Base-by-base conservation (phyloP, 129 eudicot species). In the Scalesia atractyloides region DNA sequence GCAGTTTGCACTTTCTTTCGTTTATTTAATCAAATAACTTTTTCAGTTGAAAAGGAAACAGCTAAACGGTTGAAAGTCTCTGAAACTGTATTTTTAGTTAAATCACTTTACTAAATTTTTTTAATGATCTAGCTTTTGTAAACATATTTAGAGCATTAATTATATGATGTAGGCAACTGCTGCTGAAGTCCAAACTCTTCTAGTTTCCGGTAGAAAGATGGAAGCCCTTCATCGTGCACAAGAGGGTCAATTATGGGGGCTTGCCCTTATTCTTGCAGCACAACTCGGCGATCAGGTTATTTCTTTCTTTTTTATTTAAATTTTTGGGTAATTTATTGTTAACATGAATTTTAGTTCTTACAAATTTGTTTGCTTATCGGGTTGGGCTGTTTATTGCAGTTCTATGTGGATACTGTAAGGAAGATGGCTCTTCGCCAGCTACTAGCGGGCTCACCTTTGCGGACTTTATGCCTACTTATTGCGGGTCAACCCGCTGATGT, bases 401-500 rank as follows among this genome's bases (percentile, higher is more conserved):
- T 84, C 68, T 90, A 94, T 80, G 89, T 77, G 66, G 93, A 90
- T 13, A 86, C 97, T 62, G 89, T 94, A 33, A 94, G 90, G 80
- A 89, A 86, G 68, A 90, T 94, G 97, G 99, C 97, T 69, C 83
- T 88, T 73, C 60, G 76, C 53, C 99, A 90, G 82, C 80, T 94
- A 68, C 89, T 83, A 75, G 86, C 96, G 14, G 99, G 97, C 16
- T 84, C 99, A 57, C 97, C 99, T 61, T 88, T 94, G 88, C 85
- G 99, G 75, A 94, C 99, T 13, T 78, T 94, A 82, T 94, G 97
- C 82, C 89, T 94, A 36, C 82, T 94, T 62, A 94, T 94, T 75
- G 99, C 97, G 39, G 95, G 92, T 70, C 95, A 90, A 73, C 97
- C 99, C 14, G 88, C 85, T 20, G 99, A 88, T 68, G 99, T 94